Percentiles rank a stretch among this genome's conserved stretches.
phyloP scores from a whole-genome alignment of 2,329 filamentous ascomycete species.

The Beauveria rudraprayagi region DNA sequence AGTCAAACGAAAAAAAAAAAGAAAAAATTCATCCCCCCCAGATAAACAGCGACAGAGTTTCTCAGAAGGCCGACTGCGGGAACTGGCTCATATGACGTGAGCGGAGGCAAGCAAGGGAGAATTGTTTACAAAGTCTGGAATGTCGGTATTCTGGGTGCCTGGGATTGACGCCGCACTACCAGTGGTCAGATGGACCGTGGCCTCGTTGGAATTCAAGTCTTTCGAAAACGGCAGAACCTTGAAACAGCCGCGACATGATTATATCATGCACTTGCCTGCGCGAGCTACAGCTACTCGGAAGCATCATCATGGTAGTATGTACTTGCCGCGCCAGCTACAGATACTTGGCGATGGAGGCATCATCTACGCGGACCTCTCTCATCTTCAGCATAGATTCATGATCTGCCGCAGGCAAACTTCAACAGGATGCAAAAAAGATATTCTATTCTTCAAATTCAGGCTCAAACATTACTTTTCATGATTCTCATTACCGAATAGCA shows the following conservation, averaged over 20 bases:
- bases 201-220: not conserved
- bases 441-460: not conserved
- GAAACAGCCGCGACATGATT: not conserved
- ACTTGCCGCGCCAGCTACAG: not conserved
- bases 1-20: no score
- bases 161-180: no score
- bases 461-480: not conserved
- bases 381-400: constrained; percentile 8
- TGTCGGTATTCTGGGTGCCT: no score
- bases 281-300: no score
- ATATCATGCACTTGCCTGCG: not conserved
- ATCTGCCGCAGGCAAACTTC: not conserved
- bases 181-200: no score
- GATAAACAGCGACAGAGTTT: no score
- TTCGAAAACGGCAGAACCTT: not conserved
- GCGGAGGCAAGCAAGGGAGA: no score
- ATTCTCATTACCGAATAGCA: constrained; percentile 4
- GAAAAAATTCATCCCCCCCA: no score
- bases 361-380: not conserved
- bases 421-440: no score
- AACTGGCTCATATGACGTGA: no score
- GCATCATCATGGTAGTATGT: not conserved
- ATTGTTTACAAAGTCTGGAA: no score
- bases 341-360: not conserved
- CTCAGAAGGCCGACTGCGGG: no score